Evolutionary conservation across 2,329 filamentous ascomycete genomes (phyloP).

Genomic region (Ophiostoma montium): DNA sequence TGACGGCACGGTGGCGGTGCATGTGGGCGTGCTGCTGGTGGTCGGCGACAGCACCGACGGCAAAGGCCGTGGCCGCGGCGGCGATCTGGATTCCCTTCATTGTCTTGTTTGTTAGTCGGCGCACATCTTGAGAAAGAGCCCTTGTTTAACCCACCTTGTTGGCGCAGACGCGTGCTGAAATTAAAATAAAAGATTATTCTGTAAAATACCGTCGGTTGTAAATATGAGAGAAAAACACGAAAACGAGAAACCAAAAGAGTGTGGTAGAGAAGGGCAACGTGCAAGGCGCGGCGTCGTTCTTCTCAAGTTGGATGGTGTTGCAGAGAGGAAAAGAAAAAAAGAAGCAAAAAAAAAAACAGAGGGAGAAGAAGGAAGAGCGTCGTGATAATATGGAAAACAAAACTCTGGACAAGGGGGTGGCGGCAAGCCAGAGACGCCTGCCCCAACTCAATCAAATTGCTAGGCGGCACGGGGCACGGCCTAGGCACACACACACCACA

Average conservation of each 20-base stretch:
- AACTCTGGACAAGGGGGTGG: background rate
- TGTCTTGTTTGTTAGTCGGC: too few species aligned
- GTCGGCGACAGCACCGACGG: slow-evolving; percentile 36
- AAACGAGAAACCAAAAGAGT: slow-evolving; percentile 32
- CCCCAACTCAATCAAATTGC: too few species aligned
- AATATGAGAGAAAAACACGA: background rate
- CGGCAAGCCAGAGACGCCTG: too few species aligned
- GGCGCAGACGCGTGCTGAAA: background rate
- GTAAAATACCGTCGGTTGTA: background rate
- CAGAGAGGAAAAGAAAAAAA: slow-evolving; percentile 14
- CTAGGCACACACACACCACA: too few species aligned
- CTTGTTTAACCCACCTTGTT: too few species aligned
- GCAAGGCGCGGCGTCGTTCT: slow-evolving; percentile 15
- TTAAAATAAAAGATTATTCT: background rate
- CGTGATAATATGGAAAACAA: slow-evolving; percentile 1
- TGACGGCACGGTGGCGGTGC: slow-evolving; percentile 35
- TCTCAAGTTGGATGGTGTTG: slow-evolving; percentile 34
- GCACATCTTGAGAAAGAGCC: too few species aligned
- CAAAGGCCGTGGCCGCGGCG: slow-evolving; percentile 38
- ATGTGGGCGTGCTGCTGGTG: slow-evolving; percentile 39
- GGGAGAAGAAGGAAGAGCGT: background rate
- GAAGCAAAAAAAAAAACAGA: slow-evolving; percentile 1
- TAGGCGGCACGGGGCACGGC: too few species aligned
- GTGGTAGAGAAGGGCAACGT: slow-evolving; percentile 36
- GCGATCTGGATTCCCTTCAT: slow-evolving; percentile 39